These are phyloP conservation scores for Fagopyrum tataricum DNA, from an alignment of 148 eudicot genomes.

Conservation along the genomic window DNA sequence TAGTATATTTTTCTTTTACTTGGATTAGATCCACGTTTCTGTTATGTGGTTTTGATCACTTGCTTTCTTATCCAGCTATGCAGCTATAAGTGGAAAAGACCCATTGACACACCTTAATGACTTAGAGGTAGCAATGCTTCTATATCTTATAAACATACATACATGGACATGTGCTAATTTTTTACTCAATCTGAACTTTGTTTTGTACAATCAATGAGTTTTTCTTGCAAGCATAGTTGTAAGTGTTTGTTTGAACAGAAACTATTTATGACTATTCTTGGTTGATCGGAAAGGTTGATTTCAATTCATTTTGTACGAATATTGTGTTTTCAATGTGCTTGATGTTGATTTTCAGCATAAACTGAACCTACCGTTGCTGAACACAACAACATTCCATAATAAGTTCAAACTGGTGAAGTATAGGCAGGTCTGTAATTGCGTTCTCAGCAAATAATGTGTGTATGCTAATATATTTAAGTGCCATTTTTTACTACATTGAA, in stretches of 20 bases:
- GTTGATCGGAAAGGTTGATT: too few relatives aligned
- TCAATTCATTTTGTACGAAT: neutral
- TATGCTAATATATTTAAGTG: neutral
- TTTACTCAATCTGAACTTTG: neutral
- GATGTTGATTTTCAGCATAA: conserved; percentile 33
- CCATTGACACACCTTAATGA: conserved; percentile 26
- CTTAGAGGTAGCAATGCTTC: conserved; percentile 24
- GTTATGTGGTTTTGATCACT: neutral
- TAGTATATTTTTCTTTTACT: conserved; percentile 24
- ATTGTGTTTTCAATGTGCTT: too few relatives aligned
- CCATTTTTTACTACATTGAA: neutral
- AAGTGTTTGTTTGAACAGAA: neutral
- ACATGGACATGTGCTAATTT: neutral
- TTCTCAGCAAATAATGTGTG: neutral
- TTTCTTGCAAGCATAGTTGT: neutral
- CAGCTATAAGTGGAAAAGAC: conserved; percentile 64
- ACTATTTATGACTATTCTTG: neutral
- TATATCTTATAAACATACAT: neutral
- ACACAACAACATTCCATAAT: conserved; percentile 30
- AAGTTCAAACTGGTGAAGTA: conserved; percentile 66
- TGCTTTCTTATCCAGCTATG: conserved; percentile 51
- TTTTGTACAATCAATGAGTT: too few relatives aligned
- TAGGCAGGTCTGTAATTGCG: conserved; percentile 49
- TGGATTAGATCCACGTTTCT: neutral
- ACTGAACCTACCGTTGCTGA: conserved; percentile 55